phyloP scores from a whole-genome alignment of 768 basidiomycete genomes.

The Amanita thiersii region DNA sequence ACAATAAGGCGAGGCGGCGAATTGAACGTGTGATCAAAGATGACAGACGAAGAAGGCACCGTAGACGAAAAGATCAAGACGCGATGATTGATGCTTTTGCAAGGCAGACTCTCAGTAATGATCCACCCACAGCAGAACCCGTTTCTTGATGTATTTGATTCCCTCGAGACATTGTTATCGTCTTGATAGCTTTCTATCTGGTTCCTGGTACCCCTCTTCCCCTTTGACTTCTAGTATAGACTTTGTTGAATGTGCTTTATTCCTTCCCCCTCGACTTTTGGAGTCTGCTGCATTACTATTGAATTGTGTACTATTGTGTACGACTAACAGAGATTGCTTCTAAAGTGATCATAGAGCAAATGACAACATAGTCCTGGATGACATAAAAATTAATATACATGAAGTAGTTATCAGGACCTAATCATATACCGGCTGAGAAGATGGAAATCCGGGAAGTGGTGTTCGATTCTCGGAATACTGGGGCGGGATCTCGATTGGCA shows the following conservation, averaged over 20 bases:
- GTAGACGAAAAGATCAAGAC: conserved; percentile 77
- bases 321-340: conserved; percentile 2
- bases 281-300: conserved; percentile 7
- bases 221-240: neutral
- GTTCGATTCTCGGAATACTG: conserved; percentile 21
- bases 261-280: neutral
- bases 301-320: conserved; percentile 4
- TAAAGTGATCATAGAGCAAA: neutral
- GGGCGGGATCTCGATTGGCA: conserved; percentile 21
- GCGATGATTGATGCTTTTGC: conserved; percentile 77
- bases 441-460: conserved; percentile 17
- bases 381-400: too few species aligned
- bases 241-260: neutral
- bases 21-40: conserved; percentile 82
- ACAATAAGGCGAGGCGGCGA: conserved; percentile 57
- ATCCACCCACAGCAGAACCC: conserved; percentile 16
- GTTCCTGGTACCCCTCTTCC: neutral
- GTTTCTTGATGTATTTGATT: conserved; percentile 17
- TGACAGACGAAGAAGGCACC: conserved; percentile 73
- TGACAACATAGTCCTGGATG: too few species aligned
- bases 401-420: too few species aligned
- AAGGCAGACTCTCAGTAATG: conserved; percentile 35
- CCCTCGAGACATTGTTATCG: neutral
- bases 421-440: conserved; percentile 7
- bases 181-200: neutral